A percentile compares a stretch with the other conserved stretches of the same genome.
These are phyloP conservation scores for Arabis alpina DNA, from an alignment of 345 rosid genomes.

Conservation along the genomic window DNA sequence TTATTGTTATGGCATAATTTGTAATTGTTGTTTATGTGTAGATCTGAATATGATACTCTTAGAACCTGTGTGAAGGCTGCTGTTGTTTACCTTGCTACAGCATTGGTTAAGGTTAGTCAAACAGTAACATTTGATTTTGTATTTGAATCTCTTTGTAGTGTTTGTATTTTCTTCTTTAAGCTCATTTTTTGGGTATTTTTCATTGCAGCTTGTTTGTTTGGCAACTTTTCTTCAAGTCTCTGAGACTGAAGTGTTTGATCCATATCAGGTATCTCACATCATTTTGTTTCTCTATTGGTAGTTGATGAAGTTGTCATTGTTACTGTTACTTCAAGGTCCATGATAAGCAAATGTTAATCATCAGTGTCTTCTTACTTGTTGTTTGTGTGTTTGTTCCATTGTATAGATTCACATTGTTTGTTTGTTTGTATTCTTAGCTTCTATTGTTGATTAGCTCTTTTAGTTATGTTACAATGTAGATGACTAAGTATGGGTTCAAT, in stretches of 20 bases:
- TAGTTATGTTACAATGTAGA: background rate
- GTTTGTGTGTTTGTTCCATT: background rate
- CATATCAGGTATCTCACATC: slow-evolving; percentile 68
- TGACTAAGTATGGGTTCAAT: slow-evolving; percentile 9
- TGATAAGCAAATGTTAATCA: background rate
- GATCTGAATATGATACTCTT: slow-evolving; percentile 98
- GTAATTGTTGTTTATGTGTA: slow-evolving; percentile 39
- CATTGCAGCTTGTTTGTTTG: slow-evolving; percentile 86
- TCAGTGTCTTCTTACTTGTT: background rate
- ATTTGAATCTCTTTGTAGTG: background rate
- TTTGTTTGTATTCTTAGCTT: background rate
- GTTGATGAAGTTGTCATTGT: background rate
- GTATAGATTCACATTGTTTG: slow-evolving; percentile 9
- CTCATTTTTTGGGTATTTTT: slow-evolving; percentile 6
- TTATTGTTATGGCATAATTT: background rate
- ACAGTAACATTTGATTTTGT: background rate
- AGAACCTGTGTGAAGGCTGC: slow-evolving; percentile 90
- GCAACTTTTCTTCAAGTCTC: slow-evolving; percentile 94
- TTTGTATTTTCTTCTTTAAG: background rate
- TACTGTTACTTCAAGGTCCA: background rate
- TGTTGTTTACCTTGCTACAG: slow-evolving; percentile 88
- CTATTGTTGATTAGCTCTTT: background rate
- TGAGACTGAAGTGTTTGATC: slow-evolving; percentile 85
- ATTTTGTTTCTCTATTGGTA: background rate
- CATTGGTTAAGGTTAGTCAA: slow-evolving; percentile 78